Evolutionary conservation across 352 stramenopile genomes (phyloP), one percentile per base, ranked within the genome.

Genomic region (Globisporangium emineosum): DNA sequence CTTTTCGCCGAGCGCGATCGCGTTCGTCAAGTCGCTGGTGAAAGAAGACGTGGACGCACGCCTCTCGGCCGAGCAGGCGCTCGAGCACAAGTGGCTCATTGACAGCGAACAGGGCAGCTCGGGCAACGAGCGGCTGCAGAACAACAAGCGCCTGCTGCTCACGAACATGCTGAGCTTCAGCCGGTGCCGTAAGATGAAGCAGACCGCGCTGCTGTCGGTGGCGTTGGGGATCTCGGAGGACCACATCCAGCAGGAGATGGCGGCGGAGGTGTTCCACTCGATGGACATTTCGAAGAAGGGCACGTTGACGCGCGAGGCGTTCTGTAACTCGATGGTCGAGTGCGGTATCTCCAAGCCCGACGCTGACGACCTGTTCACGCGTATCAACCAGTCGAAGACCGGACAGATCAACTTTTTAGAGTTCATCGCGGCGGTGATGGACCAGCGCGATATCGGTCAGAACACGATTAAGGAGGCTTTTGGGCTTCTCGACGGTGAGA

Each of bases 351-450:
- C 76, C 3, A 68, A 70, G 56, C 83, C 91, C 47, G 93, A 97
- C 53, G 80, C 89, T 0, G 71, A 83, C 21, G 86, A 96, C 25
- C 69, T 92, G 5, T 93, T 93, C 52, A 67, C 69, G 21, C 83
- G 79, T 15, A 92, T 93, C 55, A 90, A 93, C 60, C 84, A 91
- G 66, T 90, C 79, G 33, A 91, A 90, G 64, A 83, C 67, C 9
- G 89, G 90, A 0, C 68, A 90, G 40, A 96, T 99, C 35, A 90
- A 97, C 64, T 98, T 98, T 67, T 89, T 97, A 5, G 96, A 99
- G 78, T 98, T 98, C 75, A 84, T 98, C 64, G 96, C 94, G 9
- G 96, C 94, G 3, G 94, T 93, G 7, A 88, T 99, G 68, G 92
- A 98, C 67, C 77, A 95, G 60, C 85, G 89, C 42, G 81, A 90